phyloP scores from a whole-genome alignment of 2,329 filamentous ascomycete genomes.

The Sphaerulina vaccinii region DNA sequence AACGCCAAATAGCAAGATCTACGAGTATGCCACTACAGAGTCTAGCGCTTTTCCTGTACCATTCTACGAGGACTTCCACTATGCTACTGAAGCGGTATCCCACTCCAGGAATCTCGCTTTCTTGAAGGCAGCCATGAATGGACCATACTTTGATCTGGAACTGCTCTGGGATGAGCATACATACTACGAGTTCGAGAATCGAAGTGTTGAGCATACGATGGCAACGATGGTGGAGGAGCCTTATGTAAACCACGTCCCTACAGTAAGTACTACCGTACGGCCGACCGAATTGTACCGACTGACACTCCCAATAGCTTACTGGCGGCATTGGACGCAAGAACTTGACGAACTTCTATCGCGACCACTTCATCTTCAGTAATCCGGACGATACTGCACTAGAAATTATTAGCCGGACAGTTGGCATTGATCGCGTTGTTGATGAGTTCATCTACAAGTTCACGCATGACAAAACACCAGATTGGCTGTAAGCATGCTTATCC shows the following conservation, averaged over 20 bases:
- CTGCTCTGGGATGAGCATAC: conserved; percentile 78
- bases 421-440: conserved; percentile 69
- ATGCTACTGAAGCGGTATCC: conserved; percentile 57
- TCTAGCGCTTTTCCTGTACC: conserved; percentile 52
- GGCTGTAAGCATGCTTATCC: conserved; percentile 55
- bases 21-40: conserved; percentile 48
- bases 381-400: conserved; percentile 65
- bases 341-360: conserved; percentile 66
- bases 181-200: conserved; percentile 66
- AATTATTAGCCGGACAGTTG: conserved; percentile 69
- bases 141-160: conserved; percentile 72
- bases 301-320: conserved; percentile 38
- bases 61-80: conserved; percentile 52
- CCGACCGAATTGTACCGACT: neutral
- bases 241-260: conserved; percentile 76
- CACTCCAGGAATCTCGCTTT: conserved; percentile 67
- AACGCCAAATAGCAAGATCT: conserved; percentile 29
- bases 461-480: conserved; percentile 63
- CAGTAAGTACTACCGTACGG: conserved; percentile 34
- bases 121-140: conserved; percentile 61
- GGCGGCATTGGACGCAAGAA: conserved; percentile 66
- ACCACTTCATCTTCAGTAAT: conserved; percentile 75
- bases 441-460: conserved; percentile 68
- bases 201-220: conserved; percentile 72
- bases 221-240: conserved; percentile 77